Evolutionary conservation across 352 stramenopile species (phyloP), one percentile per base, ranked within the genome.

Genomic region (Phytophthora brassicae): DNA sequence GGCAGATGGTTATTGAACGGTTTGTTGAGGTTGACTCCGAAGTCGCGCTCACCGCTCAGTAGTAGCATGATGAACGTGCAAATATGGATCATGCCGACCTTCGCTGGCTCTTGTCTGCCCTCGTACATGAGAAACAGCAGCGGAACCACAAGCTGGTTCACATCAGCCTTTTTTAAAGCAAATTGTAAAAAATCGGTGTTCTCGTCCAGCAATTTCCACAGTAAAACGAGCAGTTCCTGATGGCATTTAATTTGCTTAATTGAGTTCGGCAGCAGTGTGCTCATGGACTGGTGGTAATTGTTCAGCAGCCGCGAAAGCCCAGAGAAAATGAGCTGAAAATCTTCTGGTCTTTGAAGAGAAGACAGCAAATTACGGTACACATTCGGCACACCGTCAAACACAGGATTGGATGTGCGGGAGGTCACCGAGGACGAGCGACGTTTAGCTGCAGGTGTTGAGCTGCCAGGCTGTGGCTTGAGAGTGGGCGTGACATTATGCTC

Each of bases 191-290:
- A 99, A 4, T 89, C 69, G 19, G 95, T 91, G 83, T 99, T 99
- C 66, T 98, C 94, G 64, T 99, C 96, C 24, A 99, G 77, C 48
- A 98, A 76, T 70, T 99, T 99, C 97, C 97, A 99, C 11, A 99
- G 72, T 31, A 99, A 74, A 28, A 99, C 94, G 6, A 99, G 79
- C 24, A 99, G 49, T 68, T 99, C 97, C 51, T 99, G 97, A 67
- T 99, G 94, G 64, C 92, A 99, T 53, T 98, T 92, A 64, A 99
- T 90, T 68, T 97, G 87, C 41, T 90, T 90, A 44, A 96, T 90
- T 31, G 92, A 98, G 56, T 96, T 94, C 9, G 96, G 95, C 50
- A 99, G 71, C 17, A 98, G 87, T 19, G 95, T 97, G 69, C 79
- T 98, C 79, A 98, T 87, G 5, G 82, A 86, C 68, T 98, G 75